Percentiles rank a stretch among this genome's conserved stretches.
Conservation (phyloP, 192 early-diverging fungal species). For the Dissophora globulifera region DNA sequence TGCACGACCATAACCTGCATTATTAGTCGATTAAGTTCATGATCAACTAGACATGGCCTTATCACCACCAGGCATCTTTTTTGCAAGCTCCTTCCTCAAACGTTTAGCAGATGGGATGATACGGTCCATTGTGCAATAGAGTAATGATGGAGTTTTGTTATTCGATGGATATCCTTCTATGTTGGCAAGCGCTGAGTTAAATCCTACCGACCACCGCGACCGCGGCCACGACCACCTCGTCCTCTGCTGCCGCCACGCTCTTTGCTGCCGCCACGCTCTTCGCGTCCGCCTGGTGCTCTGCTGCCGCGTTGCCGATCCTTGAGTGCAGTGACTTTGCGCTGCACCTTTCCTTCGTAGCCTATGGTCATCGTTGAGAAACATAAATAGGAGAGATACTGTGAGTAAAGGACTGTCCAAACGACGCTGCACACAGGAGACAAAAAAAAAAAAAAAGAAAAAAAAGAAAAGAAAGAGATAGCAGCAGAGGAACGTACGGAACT, state of each 20-base stretch:
- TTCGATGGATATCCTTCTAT: no score
- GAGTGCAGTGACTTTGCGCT: constrained; percentile 40
- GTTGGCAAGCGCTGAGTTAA: background rate
- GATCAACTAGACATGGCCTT: no score
- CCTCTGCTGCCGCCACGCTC: constrained; percentile 7
- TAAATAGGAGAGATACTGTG: no score
- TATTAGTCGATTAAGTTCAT: no score
- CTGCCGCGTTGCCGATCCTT: constrained; percentile 22
- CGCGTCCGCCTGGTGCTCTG: constrained; percentile 26
- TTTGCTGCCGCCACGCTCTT: constrained; percentile 26
- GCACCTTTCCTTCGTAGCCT: constrained; percentile 48
- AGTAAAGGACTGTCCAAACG: background rate
- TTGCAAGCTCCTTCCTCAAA: no score
- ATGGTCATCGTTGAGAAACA: no score
- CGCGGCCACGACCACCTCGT: constrained; percentile 1
- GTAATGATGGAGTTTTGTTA: no score
- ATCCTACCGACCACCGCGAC: constrained; percentile 15
- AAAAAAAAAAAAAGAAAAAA: constrained; percentile 2
- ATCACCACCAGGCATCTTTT: no score
- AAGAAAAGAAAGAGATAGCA: background rate
- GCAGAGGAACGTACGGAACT: constrained; percentile 42
- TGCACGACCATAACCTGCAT: no score
- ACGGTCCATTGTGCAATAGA: no score
- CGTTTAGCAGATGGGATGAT: no score
- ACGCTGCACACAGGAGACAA: no score